Evolutionary conservation across 2,329 filamentous ascomycete genomes (phyloP).

Genomic region (Trichoderma koningiopsis): DNA sequence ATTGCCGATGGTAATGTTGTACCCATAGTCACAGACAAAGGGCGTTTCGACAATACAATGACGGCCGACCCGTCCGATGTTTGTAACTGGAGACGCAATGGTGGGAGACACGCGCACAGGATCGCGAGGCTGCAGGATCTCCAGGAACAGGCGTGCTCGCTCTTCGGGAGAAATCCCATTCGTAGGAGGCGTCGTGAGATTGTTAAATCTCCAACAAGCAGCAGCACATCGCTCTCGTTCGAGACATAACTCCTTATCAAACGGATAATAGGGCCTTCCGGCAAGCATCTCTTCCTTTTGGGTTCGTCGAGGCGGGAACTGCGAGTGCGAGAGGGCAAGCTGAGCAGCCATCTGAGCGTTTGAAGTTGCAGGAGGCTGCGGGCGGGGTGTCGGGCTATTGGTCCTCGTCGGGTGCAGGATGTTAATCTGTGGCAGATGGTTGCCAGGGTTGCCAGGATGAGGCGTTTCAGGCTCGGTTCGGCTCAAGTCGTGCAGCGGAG

Average conservation of each 20-base stretch:
- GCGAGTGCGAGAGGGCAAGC: slow-evolving; percentile 58
- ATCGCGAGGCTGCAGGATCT: slow-evolving; percentile 68
- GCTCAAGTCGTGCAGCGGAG: slow-evolving; percentile 61
- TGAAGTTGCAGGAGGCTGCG: slow-evolving; percentile 43
- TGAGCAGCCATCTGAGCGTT: slow-evolving; percentile 61
- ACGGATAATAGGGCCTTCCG: slow-evolving; percentile 77
- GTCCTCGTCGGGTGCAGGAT: slow-evolving; percentile 54
- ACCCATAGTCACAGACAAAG: slow-evolving; percentile 93
- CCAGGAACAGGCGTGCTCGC: slow-evolving; percentile 68
- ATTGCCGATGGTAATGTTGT: slow-evolving; percentile 87
- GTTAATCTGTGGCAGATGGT: slow-evolving; percentile 59
- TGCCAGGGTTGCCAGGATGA: slow-evolving; percentile 52
- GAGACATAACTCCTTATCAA: slow-evolving; percentile 73
- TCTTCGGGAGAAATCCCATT: slow-evolving; percentile 70
- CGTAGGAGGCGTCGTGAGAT: slow-evolving; percentile 69
- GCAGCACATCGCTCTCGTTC: slow-evolving; percentile 84
- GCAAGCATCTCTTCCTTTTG: slow-evolving; percentile 91
- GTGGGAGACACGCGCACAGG: slow-evolving; percentile 58
- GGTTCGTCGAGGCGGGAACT: slow-evolving; percentile 54
- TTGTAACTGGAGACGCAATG: slow-evolving; percentile 53
- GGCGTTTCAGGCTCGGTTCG: slow-evolving; percentile 58
- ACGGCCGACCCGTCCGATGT: slow-evolving; percentile 67
- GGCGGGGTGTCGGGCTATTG: slow-evolving; percentile 49
- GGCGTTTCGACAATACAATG: slow-evolving; percentile 81
- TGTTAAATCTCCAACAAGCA: slow-evolving; percentile 85